Base-by-base conservation (phyloP, 192 early-diverging fungal genomes). In the Allomyces macrogynus region DNA sequence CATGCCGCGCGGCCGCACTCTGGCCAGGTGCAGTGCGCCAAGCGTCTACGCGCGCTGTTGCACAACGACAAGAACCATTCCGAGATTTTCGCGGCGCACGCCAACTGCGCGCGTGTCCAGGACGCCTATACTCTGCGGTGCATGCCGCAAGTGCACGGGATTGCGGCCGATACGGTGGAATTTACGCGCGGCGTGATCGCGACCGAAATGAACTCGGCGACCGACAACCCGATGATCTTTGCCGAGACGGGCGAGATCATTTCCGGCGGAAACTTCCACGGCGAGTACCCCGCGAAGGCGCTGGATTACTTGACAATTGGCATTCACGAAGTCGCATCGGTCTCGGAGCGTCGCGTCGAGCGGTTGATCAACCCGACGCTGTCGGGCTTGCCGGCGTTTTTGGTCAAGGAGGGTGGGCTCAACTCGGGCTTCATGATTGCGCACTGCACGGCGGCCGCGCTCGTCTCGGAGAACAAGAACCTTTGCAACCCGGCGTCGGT, bases 221-320 rank as follows among this genome's bases (percentile, higher is more conserved):
- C 68, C 24, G 68, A 69, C 60, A 69, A 69, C 64, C 68, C 68
- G 10, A 69, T 69, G 68, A 62, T 69, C 25, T 69, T 69, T 61
- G 32, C 44, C 61, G 62, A 54, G 60, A 69, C 68, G 25, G 54
- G 65, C 27, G 68, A 69, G 43, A 25, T 42, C n/a, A 69, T 69
- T 62, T 62, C 60, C 26, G 68, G 68, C 23, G 68, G 68, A 10
- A 69, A 69, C 68, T 69, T 69, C 43, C 68, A 69, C 60, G 68
- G 68, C 18, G 68, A 69, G 43, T 69, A 69, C 42, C 68, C 63
- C 14, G 68, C 68, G 64, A 69, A 69, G 43, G 63, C 63, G 2
- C 63, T 69, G 8, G 68, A 69, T 24, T 69, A 65, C 64, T 61
- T 69, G n/a, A 64, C 68, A 11, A 69, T 69, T 40, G 68, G 68